These are phyloP conservation scores for Ceratocystis colombiana DNA, from an alignment of 2,329 filamentous ascomycete species.

Conservation along the genomic window DNA sequence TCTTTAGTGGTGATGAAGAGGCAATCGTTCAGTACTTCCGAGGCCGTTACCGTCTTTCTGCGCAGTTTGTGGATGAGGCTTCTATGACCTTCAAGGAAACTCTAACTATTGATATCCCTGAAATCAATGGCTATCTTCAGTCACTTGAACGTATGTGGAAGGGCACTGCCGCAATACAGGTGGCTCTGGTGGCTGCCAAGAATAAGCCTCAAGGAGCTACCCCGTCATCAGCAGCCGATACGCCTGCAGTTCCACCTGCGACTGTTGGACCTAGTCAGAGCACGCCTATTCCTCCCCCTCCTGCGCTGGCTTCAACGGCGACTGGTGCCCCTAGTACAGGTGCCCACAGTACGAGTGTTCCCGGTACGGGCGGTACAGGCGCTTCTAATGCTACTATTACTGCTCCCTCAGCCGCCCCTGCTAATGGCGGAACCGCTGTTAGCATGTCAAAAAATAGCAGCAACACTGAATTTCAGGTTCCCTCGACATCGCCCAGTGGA, in stretches of 20 bases:
- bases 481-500: conserved; percentile 47
- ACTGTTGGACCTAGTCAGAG: not conserved
- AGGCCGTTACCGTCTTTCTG: not conserved
- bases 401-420: not conserved
- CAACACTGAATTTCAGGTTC: conserved; percentile 14
- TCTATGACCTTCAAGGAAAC: not conserved
- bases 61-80: not conserved
- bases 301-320: not conserved
- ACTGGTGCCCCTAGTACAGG: not conserved
- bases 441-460: conserved; percentile 12
- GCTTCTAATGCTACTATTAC: not conserved
- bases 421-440: not conserved
- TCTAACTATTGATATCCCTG: conserved; percentile 12
- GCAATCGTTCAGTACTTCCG: not conserved
- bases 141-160: conserved; percentile 6
- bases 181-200: conserved; percentile 3
- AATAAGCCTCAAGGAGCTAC: not conserved
- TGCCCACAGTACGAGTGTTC: not conserved
- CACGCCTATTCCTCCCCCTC: not conserved
- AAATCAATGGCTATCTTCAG: not conserved
- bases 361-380: not conserved
- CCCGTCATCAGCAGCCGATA: not conserved
- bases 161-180: not conserved
- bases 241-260: not conserved
- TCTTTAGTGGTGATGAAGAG: conserved; percentile 5